Evolutionary conservation across 78 protist species (phyloP), one percentile per base, ranked within the genome.

Genomic region (Cavenderia fasciculata): DNA sequence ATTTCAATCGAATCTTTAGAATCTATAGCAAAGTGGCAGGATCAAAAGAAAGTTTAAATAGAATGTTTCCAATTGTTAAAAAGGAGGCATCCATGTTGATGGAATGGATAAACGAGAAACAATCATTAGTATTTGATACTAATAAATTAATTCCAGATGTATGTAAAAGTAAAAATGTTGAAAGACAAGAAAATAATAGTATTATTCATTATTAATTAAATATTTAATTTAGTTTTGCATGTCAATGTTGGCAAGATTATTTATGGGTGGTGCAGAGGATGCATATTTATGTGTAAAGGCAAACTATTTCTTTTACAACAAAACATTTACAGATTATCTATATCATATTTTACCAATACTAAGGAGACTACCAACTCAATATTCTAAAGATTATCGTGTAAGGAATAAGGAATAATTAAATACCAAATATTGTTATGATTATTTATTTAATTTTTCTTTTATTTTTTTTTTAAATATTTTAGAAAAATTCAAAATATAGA

Each of bases 251-350:
- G 47, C 69, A 40, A 82, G 63, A n/a, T 49, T 68, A 7, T 82
- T 57, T 52, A 31, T 82, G 31, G 90, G 90, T 16, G 31, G 59
- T n/a, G 19, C 57, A 6, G 69, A 65, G 29, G 90, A 82, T 44
- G 66, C 72, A 29, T 40, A 23, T 31, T 44, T 52, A 25, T 82
- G 90, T 57, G 5, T 82, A n/a, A 68, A 52, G 31, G 90, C 90
- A 31, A 52, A 52, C 7, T 82, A 65, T 68, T 40, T 51, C 56
- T 54, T 54, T 25, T 82, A 34, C 57, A 41, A 56, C 25, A 61
- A 46, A 2, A 40, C 33, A 19, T 12, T 21, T 31, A 36, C 14
- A 8, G 68, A 40, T 46, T 68, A 68, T 47, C 4, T 82, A 10
- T 59, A 82, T 57, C 57, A 38, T 44, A 6, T 82, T 41, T 52